Evolutionary conservation across 2,329 filamentous ascomycete genomes (phyloP).

Genomic region (Cephalotrichum gorgonifer): DNA sequence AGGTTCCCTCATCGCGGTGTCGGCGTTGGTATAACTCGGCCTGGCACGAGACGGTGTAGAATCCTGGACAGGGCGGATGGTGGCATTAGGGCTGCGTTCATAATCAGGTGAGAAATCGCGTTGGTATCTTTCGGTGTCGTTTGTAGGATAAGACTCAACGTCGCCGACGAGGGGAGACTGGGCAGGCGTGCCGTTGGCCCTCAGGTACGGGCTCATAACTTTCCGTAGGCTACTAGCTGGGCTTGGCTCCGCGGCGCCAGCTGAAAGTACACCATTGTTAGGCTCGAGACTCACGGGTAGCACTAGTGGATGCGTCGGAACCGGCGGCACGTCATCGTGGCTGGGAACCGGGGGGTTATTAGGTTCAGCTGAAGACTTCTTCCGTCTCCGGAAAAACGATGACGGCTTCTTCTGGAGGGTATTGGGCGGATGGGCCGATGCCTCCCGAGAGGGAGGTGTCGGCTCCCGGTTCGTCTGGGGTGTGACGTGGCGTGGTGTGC

Average conservation of each 20-base stretch:
- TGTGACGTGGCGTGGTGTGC: conserved; percentile 5
- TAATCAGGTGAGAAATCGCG: conserved; percentile 68
- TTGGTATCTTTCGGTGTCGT: conserved; percentile 20
- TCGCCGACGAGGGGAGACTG: neutral
- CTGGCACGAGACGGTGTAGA: conserved; percentile 22
- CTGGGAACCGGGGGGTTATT: conserved; percentile 50
- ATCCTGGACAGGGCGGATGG: conserved; percentile 54
- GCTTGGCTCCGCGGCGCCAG: conserved; percentile 35
- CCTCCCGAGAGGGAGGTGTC: conserved; percentile 39
- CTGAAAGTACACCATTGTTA: conserved; percentile 6
- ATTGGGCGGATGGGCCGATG: conserved; percentile 30
- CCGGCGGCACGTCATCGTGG: conserved; percentile 22
- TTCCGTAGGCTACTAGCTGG: conserved; percentile 72
- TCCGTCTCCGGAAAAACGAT: conserved; percentile 86
- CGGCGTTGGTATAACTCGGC: conserved; percentile 11
- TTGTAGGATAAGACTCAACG: too few relatives aligned
- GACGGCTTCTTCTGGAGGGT: conserved; percentile 80
- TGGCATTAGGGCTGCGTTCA: conserved; percentile 59
- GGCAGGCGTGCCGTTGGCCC: conserved; percentile 6
- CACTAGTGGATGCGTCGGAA: conserved; percentile 17
- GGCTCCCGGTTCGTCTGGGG: conserved; percentile 20
- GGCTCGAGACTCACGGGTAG: conserved; percentile 21
- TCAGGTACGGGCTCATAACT: conserved; percentile 79
- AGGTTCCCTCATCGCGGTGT: conserved; percentile 24
- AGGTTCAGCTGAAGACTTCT: conserved; percentile 71